Evolutionary conservation across 2,329 filamentous ascomycete genomes (phyloP), one percentile per base, ranked within the genome.

Genomic region (Colletotrichum navitas): DNA sequence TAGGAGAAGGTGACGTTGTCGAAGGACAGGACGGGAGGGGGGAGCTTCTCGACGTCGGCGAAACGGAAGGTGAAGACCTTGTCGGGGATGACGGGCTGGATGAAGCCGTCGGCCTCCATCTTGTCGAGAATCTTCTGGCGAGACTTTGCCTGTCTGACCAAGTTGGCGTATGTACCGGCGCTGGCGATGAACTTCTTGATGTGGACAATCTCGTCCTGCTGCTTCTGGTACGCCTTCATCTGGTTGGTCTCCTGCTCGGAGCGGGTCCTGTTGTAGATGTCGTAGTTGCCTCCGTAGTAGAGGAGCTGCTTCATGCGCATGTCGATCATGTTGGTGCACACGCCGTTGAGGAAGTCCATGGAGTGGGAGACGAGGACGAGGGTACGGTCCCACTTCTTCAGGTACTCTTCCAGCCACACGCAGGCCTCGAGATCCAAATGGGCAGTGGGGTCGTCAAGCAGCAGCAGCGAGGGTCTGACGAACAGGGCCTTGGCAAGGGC

Each of bases 101-200:
- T 98, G 84, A 98, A 96, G 76, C 96, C 96, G 79, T 99, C 96
- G 77, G 97, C 96, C 89, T 98, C 95, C 96, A 99, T 99, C 92
- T 99, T 99, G 90, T 99, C 96, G 76, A 98, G 89, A 83, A 98
- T 98, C 94, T 99, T 99, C 85, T 99, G 96, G 75, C 96, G 92
- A 54, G 96, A 98, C 89, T 99, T 99, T 84, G 97, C 97, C 86
- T 99, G 96, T 83, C 94, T 90, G 81, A 99, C 96, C 87, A 99
- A 89, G 88, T 99, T 99, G 90, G 97, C 96, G 81, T 99, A 99
- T 73, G 96, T 99, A 95, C 97, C 96, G 69, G 96, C 96, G 74
- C 95, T 98, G 80, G 97, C 96, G 82, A 99, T 99, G 89, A 99
- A 99, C 86, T 98, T 98, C 89, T 99, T 98, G 89, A 99, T 99